Base-by-base conservation (phyloP, 192 early-diverging fungal species). In the Allomyces macrogynus region DNA sequence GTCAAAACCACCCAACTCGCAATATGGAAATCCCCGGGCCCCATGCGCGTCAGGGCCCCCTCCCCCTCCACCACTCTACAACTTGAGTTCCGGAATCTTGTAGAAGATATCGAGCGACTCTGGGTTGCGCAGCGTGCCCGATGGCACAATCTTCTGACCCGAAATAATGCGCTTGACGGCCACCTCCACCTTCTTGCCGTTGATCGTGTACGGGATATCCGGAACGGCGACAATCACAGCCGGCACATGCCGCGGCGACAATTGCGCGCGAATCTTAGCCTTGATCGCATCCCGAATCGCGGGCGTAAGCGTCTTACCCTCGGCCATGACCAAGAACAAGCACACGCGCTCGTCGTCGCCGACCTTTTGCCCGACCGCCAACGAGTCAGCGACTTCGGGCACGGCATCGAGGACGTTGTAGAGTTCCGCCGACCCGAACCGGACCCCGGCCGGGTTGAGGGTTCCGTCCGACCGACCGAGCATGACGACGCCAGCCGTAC, bases 131-230 rank as follows among this genome's bases (percentile, higher is more conserved):
- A 98, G 70, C 0, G 92, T 89, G 5, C 81, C 83, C 60, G 80
- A 81, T 32, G 90, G 83, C n/a, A 85, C 75, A 9, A 93, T 79
- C 10, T 76, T 90, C 68, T 88, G 83, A 10, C 91, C 92, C 5
- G 84, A 81, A 24, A 87, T 70, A 80, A 79, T 95, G 75, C 67
- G 80, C 73, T 96, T 98, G 62, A 98, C 92, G 1, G 92, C 93
- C 40, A 98, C 84, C 72, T 98, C 95, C 12, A 96, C 92, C 75
- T 96, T 96, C 69, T 98, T 98, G 49, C 95, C 93, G 62, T 91
- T 96, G 65, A 90, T 78, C 1, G 95, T 98, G 75, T 96, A 88
- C 79, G 95, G 95, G 72, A 98, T 93, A 62, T 89, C 88, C 7
- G 71, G 67, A 62, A 87, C 85, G 10, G 82, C 76, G 61, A 96